Evolutionary conservation across 805 yeast species (phyloP).

Genomic region (Pichia nakasei): DNA sequence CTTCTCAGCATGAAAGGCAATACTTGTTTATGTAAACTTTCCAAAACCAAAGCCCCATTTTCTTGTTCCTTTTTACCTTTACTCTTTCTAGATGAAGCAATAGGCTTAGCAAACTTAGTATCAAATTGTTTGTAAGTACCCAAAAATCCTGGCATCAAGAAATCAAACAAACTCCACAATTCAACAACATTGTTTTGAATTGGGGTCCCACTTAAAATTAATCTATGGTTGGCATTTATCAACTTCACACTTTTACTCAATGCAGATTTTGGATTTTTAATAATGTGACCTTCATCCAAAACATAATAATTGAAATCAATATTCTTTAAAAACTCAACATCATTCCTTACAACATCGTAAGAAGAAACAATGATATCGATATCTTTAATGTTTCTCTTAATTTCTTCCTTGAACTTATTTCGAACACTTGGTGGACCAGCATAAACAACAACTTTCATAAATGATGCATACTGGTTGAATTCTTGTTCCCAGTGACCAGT

Average conservation of each 20-base stretch:
- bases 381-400: constrained; percentile 31
- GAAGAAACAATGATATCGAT: constrained; percentile 87
- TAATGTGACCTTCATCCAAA: constrained; percentile 95
- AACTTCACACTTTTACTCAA: constrained; percentile 81
- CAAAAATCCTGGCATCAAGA: constrained; percentile 96
- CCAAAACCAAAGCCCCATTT: constrained; percentile 92
- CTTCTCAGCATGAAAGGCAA: constrained; percentile 94
- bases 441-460: constrained; percentile 71
- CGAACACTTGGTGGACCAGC: constrained; percentile 88
- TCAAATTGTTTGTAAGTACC: constrained; percentile 93
- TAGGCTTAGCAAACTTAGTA: constrained; percentile 95
- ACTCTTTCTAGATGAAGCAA: constrained; percentile 84
- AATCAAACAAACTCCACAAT: constrained; percentile 95
- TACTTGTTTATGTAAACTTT: constrained; percentile 92
- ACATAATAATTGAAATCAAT: constrained; percentile 88
- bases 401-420: constrained; percentile 40
- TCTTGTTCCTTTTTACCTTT: constrained; percentile 93
- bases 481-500: constrained; percentile 99
- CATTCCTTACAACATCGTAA: constrained; percentile 94
- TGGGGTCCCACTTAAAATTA: constrained; percentile 93
- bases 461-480: constrained; percentile 81
- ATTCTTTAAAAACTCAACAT: constrained; percentile 50
- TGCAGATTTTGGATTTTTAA: constrained; percentile 84
- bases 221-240: constrained; percentile 77
- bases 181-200: constrained; percentile 95